Evolutionary conservation across 306 rosid species (phyloP), one percentile per base, ranked within the genome.

Genomic region (Quercus cerris): DNA sequence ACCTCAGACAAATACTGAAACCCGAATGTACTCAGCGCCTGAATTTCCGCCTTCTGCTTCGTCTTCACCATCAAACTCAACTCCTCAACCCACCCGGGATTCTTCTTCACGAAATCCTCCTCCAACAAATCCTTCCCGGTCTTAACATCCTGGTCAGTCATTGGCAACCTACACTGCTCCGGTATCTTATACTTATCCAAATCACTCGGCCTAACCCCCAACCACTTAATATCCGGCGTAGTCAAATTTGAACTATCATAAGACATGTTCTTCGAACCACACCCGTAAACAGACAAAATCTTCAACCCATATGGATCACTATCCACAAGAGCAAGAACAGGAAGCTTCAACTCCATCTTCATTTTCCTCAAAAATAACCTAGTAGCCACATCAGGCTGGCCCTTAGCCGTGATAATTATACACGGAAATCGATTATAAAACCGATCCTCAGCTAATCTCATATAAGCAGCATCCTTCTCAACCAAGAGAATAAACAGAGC

Each of bases 121-220:
- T 94, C 97, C 78, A 92, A 70, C 91, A 92, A 10, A 81, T 94
- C 97, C 80, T 92, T 94, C 73, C 98, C 98, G 1, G 97, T 94
- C 91, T 94, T 94, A 28, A 94, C 91, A 92, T 94, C 98, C 88
- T 94, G 97, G 80, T 94, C 97, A 0, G 97, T 94, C 97, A 92
- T 94, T 0, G 97, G 97, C 78, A 94, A 70, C 84, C 97, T 87
- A 59, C 98, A 92, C 80, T 92, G 97, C 84, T 92, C 97, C 2
- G 97, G 98, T 67, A 94, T 92, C 82, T 87, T 92, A 78, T 94
- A 94, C 88, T 94, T 94, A 63, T 94, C 98, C 88, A 94, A 82
- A 84, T 94, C 98, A 73, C 93, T 89, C 4, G 95, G 98, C 87
- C 97, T 81, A 23, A 94, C 87, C 70, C 98, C 98, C 46, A 94